Percentiles rank a stretch among this genome's conserved stretches.
Conservation (phyloP, 768 basidiomycete genomes). For the Lepiota subincarnata region DNA sequence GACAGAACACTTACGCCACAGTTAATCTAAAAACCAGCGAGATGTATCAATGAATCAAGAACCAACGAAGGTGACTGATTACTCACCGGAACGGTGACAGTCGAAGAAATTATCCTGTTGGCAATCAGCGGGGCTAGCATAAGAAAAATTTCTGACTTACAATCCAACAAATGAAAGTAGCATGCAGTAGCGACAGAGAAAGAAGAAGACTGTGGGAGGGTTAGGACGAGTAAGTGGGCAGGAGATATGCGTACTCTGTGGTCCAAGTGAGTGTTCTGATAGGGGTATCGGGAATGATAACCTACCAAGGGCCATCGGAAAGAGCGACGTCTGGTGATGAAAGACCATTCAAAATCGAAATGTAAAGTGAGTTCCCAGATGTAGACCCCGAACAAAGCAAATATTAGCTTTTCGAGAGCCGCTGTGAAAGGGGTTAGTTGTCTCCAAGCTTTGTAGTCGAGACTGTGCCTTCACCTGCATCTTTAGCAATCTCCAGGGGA, state of each 20-base stretch:
- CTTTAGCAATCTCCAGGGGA: slow-evolving; percentile 38
- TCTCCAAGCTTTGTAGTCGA: not conserved
- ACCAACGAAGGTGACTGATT: not conserved
- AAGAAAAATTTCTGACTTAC: slow-evolving; percentile 33
- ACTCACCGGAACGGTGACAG: slow-evolving; percentile 43
- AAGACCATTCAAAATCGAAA: slow-evolving; percentile 63
- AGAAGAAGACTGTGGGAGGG: slow-evolving; percentile 48
- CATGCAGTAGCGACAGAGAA: slow-evolving; percentile 70
- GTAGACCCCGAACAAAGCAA: slow-evolving; percentile 62
- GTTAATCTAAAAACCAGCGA: slow-evolving; percentile 41
- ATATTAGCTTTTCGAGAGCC: slow-evolving; percentile 56
- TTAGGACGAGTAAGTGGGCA: slow-evolving; percentile 16
- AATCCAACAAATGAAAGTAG: slow-evolving; percentile 60
- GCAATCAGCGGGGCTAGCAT: not conserved
- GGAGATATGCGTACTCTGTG: not conserved
- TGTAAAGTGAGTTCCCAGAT: slow-evolving; percentile 66
- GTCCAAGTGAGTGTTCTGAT: not conserved
- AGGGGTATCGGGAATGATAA: slow-evolving; percentile 13
- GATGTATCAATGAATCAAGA: slow-evolving; percentile 14
- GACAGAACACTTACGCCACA: slow-evolving; percentile 43
- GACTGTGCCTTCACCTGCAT: slow-evolving; percentile 27
- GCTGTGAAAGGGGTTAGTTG: slow-evolving; percentile 28
- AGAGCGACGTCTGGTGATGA: slow-evolving; percentile 51
- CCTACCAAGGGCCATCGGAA: slow-evolving; percentile 70
- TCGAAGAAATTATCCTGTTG: slow-evolving; percentile 55